Base-by-base conservation (phyloP, 2,329 filamentous ascomycete genomes). In the Pyrenophora graminea region DNA sequence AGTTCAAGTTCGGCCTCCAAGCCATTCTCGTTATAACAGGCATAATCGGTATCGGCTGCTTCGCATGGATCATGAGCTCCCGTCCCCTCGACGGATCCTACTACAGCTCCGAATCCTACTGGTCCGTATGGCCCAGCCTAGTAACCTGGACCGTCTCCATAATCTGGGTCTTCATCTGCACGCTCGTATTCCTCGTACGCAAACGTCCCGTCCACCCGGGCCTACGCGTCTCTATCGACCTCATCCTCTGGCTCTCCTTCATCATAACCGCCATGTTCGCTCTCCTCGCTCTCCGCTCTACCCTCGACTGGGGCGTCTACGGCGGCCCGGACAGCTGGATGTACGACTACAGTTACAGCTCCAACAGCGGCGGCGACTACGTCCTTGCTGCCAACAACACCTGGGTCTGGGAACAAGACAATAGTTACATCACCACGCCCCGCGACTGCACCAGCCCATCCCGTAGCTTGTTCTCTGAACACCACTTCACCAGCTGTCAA, bases 181-280 rank as follows among this genome's bases (percentile, higher is more conserved):
- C 71, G 18, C 18, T 63, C 23, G 45, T 67, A 13, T 60, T 72
- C 37, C 37, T 70, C 19, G 17, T 63, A 9, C 62, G 63, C 42
- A 62, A 65, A 37, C 55, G 53, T 1, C 63, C 69, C 8, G 56
- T 73, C 1, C 71, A 74, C 48, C 71, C 72, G 3, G 71, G 71
- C 15, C 45, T 58, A 5, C 66, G 63, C 27, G 71, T 74, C n/a
- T 56, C 66, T 9, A 51, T 72, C 39, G 69, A 74, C 41, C 60
- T 74, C 1, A 37, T 74, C 1, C 61, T 74, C 2, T 74, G 70
- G 70, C 58, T 74, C 2, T 59, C 62, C 10, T 66, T 68, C 45
- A 55, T 73, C 15, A 21, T 54, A 6, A 72, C 69, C 0, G 66
- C 57, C 0, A 32, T 71, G 6, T 63, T 71, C 23, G 62, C 62